Base-by-base conservation (phyloP, 805 yeast species). In the Kluyveromyces aestuarii region DNA sequence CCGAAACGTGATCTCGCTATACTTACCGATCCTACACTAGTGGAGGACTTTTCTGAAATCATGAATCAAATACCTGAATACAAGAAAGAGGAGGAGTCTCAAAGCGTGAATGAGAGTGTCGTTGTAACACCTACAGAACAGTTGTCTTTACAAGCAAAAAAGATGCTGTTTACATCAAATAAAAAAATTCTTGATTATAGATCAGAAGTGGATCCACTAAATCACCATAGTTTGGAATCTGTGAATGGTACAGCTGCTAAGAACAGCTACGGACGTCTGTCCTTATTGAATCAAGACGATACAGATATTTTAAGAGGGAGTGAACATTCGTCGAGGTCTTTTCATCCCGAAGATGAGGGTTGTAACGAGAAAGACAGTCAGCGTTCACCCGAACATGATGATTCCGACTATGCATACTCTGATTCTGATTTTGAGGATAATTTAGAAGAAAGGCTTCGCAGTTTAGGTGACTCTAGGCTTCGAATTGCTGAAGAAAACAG, bases 371-470 rank as follows among this genome's bases (percentile, higher is more conserved):
- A 30, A 11, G 35, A 13, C 14, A 13, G 35, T 13, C 35, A 30
- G 8, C 35, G 14, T 30, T 30, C 35, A 38, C 10, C 18, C 14
- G 45, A 33, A 13, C 11, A 25, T 6, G 37, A 43, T 21, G 49
- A 54, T 21, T 53, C 51, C 19, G 57, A 51, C 19, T 59, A 59
- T 46, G 66, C 57, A 43, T 65, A 65, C 45, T 63, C 67, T 6
- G 69, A 65, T 50, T 63, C 67, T 8, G 69, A 65, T 46, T 65
- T 65, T 48, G 69, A 65, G 52, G 69, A 65, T 27, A 59, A 63
- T 44, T 48, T 65, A 37, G 68, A 64, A 40, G 56, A 59, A 47
- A 43, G 69, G 38, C 50, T 65, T 47, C 49, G 57, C 45, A 57
- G 55, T 39, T 49, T 61, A 49, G 50, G 14, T 10, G 35, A 30